A percentile compares a stretch with the other conserved stretches of the same genome.
Evolutionary conservation across 1,139 yeast genomes (phyloP).

Genomic region (Kodamaea anthophila): DNA sequence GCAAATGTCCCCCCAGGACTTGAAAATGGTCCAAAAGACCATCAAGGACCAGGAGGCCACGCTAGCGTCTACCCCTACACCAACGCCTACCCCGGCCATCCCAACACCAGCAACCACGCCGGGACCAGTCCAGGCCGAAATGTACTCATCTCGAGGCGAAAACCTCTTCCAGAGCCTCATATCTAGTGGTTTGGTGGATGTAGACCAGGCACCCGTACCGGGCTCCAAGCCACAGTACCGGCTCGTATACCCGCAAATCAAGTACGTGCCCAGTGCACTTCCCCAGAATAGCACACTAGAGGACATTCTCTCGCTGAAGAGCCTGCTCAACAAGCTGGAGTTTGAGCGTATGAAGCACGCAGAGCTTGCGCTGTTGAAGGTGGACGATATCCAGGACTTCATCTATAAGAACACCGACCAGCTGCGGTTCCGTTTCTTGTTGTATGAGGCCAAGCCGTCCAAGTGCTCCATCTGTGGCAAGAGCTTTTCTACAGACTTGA

Average conservation of each 20-base stretch:
- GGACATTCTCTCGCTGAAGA: constrained; percentile 22
- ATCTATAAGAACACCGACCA: constrained; percentile 19
- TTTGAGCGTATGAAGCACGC: constrained; percentile 20
- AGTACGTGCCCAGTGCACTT: constrained; percentile 17
- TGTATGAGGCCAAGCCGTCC: constrained; percentile 61
- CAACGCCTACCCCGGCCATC: constrained; percentile 6
- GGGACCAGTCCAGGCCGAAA: constrained; percentile 2
- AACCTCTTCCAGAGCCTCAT: constrained; percentile 27
- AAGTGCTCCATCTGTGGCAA: constrained; percentile 91
- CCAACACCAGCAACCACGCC: constrained; percentile 3
- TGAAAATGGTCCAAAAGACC: constrained; percentile 32
- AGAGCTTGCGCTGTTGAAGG: constrained; percentile 22
- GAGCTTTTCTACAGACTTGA: constrained; percentile 60
- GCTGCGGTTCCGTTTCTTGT: constrained; percentile 18
- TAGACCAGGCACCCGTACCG: constrained; percentile 39
- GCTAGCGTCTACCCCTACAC: constrained; percentile 13
- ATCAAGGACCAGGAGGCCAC: constrained; percentile 32
- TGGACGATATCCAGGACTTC: constrained; percentile 31
- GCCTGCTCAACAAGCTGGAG: constrained; percentile 15
- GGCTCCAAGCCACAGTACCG: constrained; percentile 36
- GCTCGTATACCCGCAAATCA: constrained; percentile 32
- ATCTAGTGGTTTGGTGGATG: constrained; percentile 32
- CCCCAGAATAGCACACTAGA: constrained; percentile 27
- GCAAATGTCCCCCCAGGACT: constrained; percentile 36
- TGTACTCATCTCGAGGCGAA: constrained; percentile 7